A percentile compares a stretch with the other conserved stretches of the same genome.
Evolutionary conservation across 164 flowering plant genomes (phyloP).

Genomic region (Platanus orientalis): DNA sequence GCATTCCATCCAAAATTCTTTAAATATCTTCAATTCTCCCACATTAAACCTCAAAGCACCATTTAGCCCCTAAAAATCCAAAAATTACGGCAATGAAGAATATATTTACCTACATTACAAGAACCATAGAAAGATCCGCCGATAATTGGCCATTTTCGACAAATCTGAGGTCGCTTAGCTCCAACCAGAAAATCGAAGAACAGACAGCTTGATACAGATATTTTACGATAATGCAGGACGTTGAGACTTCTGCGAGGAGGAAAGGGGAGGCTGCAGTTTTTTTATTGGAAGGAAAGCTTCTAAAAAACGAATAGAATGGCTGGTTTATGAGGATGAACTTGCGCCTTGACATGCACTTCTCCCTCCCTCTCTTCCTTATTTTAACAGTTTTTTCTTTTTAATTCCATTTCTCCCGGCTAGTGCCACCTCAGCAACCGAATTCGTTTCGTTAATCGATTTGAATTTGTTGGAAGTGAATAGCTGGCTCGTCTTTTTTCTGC

Average conservation of each 20-base stretch:
- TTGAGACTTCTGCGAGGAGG: background rate
- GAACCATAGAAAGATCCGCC: conserved; percentile 5
- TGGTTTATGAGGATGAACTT: conserved; percentile 3
- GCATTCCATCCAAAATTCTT: background rate
- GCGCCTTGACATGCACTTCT: background rate
- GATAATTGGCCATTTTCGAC: conserved; percentile 4
- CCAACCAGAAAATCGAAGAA: conserved; percentile 4
- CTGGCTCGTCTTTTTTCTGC: too few species aligned
- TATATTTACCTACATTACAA: conserved; percentile 6
- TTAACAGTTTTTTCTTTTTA: conserved; percentile 12
- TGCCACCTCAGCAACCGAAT: conserved; percentile 18
- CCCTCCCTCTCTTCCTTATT: conserved; percentile 1
- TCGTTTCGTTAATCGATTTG: background rate
- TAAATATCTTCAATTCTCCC: background rate
- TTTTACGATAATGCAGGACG: background rate
- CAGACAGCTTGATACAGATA: background rate
- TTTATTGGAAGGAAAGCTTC: background rate
- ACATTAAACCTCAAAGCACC: background rate
- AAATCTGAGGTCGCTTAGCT: conserved; percentile 13
- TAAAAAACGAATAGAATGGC: background rate
- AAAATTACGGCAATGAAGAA: conserved; percentile 6
- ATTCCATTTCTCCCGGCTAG: conserved; percentile 10
- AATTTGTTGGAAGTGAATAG: too few species aligned
- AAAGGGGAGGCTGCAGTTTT: background rate
- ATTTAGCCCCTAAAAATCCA: conserved; percentile 3